Conservation (phyloP, 306 rosid genomes). For the Herpetospermum pedunculosum region DNA sequence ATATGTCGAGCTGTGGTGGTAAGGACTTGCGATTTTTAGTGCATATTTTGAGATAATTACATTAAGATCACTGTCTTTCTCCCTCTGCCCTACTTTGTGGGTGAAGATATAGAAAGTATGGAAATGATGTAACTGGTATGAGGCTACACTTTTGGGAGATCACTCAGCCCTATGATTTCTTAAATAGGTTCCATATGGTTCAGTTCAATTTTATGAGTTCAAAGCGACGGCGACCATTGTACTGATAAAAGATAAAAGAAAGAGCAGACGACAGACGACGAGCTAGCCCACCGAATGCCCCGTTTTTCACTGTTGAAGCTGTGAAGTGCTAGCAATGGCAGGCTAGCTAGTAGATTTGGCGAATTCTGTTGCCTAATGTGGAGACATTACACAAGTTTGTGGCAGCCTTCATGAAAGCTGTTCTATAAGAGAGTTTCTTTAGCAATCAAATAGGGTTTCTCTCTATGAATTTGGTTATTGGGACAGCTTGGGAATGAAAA, state of each 20-base stretch:
- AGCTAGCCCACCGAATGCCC: not conserved
- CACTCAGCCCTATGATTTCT: slow-evolving; percentile 3
- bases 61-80: not conserved
- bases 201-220: slow-evolving; percentile 1
- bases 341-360: not conserved
- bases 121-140: not conserved
- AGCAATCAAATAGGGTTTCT: not conserved
- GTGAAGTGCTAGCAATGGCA: not conserved
- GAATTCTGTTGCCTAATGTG: not conserved
- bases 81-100: slow-evolving; percentile 1
- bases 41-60: not conserved
- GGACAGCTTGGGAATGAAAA: not conserved
- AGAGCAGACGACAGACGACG: not conserved
- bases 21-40: not conserved
- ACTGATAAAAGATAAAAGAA: not conserved
- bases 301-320: not conserved
- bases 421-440: not conserved
- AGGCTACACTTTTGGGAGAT: not conserved
- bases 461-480: not conserved
- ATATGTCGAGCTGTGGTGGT: not conserved
- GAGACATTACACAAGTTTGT: not conserved
- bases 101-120: not conserved
- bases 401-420: not conserved
- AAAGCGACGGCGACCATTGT: not conserved
- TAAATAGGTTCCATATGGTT: slow-evolving; percentile 6